Conservation (phyloP, 2,329 filamentous ascomycete species). For the Xylariaceae sp. region DNA sequence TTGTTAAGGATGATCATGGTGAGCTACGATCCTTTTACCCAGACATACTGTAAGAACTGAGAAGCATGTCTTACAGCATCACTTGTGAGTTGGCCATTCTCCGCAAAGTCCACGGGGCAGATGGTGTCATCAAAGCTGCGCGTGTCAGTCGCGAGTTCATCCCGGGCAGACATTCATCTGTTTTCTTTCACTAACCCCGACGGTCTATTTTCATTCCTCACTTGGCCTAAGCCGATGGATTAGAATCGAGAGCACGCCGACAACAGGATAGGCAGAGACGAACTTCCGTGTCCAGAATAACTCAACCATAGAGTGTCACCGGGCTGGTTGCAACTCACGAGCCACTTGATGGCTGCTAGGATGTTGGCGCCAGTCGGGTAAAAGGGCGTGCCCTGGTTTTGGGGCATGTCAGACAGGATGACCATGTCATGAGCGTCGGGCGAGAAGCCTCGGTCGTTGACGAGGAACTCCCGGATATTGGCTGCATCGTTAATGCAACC, state of each 20-base stretch:
- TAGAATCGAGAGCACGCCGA: background rate
- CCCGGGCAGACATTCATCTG: background rate
- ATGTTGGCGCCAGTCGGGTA: conserved; percentile 35
- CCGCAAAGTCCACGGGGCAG: conserved; percentile 48
- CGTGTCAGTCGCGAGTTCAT: background rate
- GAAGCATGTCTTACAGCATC: conserved; percentile 31
- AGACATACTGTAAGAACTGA: background rate
- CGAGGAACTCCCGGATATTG: conserved; percentile 36
- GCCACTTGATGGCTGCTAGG: conserved; percentile 51
- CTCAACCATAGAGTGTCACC: conserved; percentile 50
- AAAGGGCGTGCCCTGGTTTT: conserved; percentile 32
- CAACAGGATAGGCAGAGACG: background rate
- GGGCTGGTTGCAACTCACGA: conserved; percentile 44
- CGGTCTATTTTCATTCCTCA: conserved; percentile 36
- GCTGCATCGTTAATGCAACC: conserved; percentile 33
- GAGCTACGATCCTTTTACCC: background rate
- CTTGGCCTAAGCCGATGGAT: conserved; percentile 34
- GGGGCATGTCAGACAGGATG: conserved; percentile 33
- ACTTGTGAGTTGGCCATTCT: conserved; percentile 49
- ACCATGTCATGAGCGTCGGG: conserved; percentile 33
- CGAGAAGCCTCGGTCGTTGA: conserved; percentile 35
- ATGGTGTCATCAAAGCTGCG: conserved; percentile 45
- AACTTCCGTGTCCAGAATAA: conserved; percentile 54
- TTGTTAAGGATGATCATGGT: background rate
- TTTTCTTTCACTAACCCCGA: conserved; percentile 28